Percentiles rank a stretch among this genome's conserved stretches.
Evolutionary conservation across 257 asterid genomes (phyloP).

Genomic region (Perilla frutescens): DNA sequence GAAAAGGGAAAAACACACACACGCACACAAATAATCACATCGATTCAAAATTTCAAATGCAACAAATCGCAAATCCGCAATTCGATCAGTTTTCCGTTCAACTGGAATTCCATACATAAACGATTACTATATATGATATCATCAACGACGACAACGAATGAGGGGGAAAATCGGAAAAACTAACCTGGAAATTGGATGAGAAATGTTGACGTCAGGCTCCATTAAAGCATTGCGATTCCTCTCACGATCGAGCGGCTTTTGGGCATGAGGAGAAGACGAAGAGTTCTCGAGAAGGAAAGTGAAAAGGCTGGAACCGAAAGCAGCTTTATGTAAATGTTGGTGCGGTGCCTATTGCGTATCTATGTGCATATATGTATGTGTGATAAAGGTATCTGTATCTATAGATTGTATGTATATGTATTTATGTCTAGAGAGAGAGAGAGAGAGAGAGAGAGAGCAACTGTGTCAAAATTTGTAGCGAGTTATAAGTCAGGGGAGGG

Average conservation of each 20-base stretch:
- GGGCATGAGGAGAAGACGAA: slow-evolving; percentile 38
- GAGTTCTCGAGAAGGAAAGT: slow-evolving; percentile 41
- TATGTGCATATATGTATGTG: slow-evolving; percentile 18
- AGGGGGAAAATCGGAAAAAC: background rate
- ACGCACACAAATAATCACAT: background rate
- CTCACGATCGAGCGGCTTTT: slow-evolving; percentile 25
- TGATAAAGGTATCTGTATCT: slow-evolving; percentile 23
- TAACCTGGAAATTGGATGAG: slow-evolving; percentile 39
- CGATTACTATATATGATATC: too few species aligned
- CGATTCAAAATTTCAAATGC: background rate
- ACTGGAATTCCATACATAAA: background rate
- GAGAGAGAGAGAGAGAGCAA: slow-evolving; percentile 22
- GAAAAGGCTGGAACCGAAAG: slow-evolving; percentile 34
- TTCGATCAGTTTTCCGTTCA: slow-evolving; percentile 5
- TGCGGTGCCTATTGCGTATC: slow-evolving; percentile 46
- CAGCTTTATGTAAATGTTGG: slow-evolving; percentile 35
- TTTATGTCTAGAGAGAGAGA: slow-evolving; percentile 16
- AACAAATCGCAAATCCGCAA: slow-evolving; percentile 3
- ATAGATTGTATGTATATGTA: background rate
- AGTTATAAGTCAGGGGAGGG: background rate
- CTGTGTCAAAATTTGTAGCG: slow-evolving; percentile 21
- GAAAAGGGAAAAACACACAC: background rate
- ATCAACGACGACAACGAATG: background rate
- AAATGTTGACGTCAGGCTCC: slow-evolving; percentile 49
- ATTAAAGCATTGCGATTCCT: slow-evolving; percentile 32